Evolutionary conservation across 176 grass and related monocot species (phyloP).

Genomic region (Poa pratensis): DNA sequence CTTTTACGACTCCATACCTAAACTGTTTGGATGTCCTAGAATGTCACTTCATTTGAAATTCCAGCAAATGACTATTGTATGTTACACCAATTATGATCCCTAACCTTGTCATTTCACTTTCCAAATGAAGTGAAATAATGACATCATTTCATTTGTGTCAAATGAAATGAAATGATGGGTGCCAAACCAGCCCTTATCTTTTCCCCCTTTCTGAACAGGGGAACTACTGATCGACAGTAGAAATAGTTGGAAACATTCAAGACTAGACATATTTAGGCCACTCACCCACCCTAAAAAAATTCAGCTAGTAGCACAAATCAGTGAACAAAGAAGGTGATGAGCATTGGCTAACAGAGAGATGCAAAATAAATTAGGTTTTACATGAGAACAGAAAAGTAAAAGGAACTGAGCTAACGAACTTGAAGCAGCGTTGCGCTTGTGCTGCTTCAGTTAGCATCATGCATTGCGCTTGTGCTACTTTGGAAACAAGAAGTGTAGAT

Average conservation of each 20-base stretch:
- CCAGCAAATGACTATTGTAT: no score
- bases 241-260: conserved; percentile 25
- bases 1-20: no score
- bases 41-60: no score
- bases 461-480: conserved; percentile 39
- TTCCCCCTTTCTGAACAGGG: not conserved
- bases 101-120: no score
- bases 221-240: not conserved
- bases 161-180: no score
- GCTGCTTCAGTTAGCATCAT: conserved; percentile 23
- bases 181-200: no score
- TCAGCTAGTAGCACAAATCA: not conserved
- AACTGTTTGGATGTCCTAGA: no score
- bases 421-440: conserved; percentile 29
- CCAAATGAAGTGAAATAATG: no score
- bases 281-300: not conserved
- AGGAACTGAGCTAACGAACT: conserved; percentile 8
- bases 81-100: no score
- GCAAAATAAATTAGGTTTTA: not conserved
- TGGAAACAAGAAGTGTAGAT: not conserved
- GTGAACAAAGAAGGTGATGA: conserved; percentile 23
- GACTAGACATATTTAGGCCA: not conserved
- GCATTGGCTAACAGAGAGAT: not conserved
- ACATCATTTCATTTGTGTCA: no score
- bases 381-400: not conserved